Conservation (phyloP, 2,329 filamentous ascomycete species). For the Fusarium sp. region DNA sequence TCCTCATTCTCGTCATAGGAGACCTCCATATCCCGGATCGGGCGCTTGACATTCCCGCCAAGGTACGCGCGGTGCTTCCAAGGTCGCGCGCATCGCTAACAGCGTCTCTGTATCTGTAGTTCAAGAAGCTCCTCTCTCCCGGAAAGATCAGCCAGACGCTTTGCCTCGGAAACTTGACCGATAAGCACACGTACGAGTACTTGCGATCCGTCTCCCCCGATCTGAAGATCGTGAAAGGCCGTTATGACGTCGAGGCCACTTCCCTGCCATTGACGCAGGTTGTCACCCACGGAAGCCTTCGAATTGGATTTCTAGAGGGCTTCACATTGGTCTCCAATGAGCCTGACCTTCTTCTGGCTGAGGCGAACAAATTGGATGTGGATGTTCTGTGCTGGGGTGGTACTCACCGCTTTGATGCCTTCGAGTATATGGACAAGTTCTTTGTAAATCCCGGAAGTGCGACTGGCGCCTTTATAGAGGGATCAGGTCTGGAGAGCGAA, state of each 20-base stretch:
- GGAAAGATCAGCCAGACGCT: slow-evolving; percentile 87
- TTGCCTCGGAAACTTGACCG: slow-evolving; percentile 83
- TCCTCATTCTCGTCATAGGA: slow-evolving; percentile 90
- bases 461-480: slow-evolving; percentile 71
- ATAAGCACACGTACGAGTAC: slow-evolving; percentile 84
- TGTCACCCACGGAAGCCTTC: slow-evolving; percentile 73
- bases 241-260: slow-evolving; percentile 74
- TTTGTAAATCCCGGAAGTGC: slow-evolving; percentile 77
- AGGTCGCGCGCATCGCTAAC: slow-evolving; percentile 42
- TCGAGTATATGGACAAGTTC: slow-evolving; percentile 81
- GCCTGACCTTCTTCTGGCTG: slow-evolving; percentile 73
- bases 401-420: slow-evolving; percentile 76
- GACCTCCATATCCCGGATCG: slow-evolving; percentile 95
- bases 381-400: slow-evolving; percentile 77
- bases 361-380: slow-evolving; percentile 75
- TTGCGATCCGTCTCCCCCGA: slow-evolving; percentile 79
- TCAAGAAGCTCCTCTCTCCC: slow-evolving; percentile 85
- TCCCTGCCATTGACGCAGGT: slow-evolving; percentile 74
- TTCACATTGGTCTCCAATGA: slow-evolving; percentile 76
- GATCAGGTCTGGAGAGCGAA: slow-evolving; percentile 69
- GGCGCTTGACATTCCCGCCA: slow-evolving; percentile 89
- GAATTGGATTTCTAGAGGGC: slow-evolving; percentile 75
- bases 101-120: slow-evolving; percentile 60
- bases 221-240: slow-evolving; percentile 76
- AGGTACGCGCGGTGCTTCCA: slow-evolving; percentile 65